Conservation (phyloP, 805 yeast species). For the Cyberlindnera saturnus region DNA sequence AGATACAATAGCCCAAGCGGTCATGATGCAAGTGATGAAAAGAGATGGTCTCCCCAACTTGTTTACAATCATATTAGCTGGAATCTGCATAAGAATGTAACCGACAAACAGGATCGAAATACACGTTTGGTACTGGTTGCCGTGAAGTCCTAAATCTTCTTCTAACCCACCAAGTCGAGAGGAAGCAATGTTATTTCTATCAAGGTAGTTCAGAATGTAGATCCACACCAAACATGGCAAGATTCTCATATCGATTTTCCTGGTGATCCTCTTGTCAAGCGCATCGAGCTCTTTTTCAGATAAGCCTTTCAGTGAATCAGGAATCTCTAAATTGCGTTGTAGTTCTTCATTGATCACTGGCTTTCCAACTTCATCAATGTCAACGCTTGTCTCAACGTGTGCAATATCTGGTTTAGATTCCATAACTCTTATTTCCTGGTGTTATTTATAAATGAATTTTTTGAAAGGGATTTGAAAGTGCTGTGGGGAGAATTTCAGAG, state of each 20-base stretch:
- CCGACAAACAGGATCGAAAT: constrained; percentile 48
- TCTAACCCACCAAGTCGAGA: constrained; percentile 46
- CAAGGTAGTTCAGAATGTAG: constrained; percentile 46
- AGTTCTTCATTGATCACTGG: constrained; percentile 11
- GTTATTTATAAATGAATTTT: no score
- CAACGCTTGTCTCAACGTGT: not conserved
- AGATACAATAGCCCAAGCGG: constrained; percentile 39
- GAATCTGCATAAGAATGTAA: constrained; percentile 45
- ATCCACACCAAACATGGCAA: constrained; percentile 45
- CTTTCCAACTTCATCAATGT: not conserved
- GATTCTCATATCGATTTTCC: constrained; percentile 44
- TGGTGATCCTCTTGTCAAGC: constrained; percentile 36
- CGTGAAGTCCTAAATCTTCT: constrained; percentile 36
- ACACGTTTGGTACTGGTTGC: constrained; percentile 42
- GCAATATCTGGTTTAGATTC: not conserved
- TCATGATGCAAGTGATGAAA: constrained; percentile 44
- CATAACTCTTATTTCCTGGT: not conserved
- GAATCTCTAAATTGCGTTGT: constrained; percentile 11
- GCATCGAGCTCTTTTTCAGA: constrained; percentile 36
- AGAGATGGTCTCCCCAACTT: constrained; percentile 43
- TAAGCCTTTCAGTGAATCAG: constrained; percentile 18
- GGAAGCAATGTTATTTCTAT: constrained; percentile 43
- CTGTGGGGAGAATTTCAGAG: no score
- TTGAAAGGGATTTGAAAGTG: no score
- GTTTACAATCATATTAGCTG: constrained; percentile 39